Conservation (phyloP, 169 alveolate genomes). For the Haemoproteus tartakovskyi region DNA sequence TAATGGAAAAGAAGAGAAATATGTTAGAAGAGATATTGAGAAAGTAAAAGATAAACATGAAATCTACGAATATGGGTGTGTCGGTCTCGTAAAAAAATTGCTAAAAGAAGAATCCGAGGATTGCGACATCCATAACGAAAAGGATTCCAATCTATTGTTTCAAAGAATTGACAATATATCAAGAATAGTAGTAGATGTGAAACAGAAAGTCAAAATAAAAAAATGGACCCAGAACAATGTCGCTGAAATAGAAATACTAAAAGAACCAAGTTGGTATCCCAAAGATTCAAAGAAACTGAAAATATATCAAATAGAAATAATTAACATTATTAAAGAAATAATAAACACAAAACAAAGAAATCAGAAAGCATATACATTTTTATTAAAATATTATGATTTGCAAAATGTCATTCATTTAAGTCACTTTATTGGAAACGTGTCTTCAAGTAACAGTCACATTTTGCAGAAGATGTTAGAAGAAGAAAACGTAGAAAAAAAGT, state of each 20-base stretch:
- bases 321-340: constrained; percentile 45
- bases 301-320: constrained; percentile 23
- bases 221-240: constrained; percentile 12
- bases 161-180: background rate
- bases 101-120: constrained; percentile 9
- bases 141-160: no score
- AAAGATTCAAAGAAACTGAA: constrained; percentile 6
- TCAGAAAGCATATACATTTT: constrained; percentile 17
- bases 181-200: constrained; percentile 5
- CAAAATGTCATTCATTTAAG: constrained; percentile 23
- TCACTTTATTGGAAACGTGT: constrained; percentile 32
- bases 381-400: constrained; percentile 38
- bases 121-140: no score
- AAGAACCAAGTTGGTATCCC: background rate
- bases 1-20: background rate
- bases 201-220: constrained; percentile 18
- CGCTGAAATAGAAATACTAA: constrained; percentile 4
- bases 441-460: constrained; percentile 14
- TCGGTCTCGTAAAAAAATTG: constrained; percentile 10
- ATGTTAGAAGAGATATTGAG: constrained; percentile 30
- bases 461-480: constrained; percentile 67
- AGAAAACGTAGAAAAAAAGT: constrained; percentile 47
- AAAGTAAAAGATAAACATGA: background rate
- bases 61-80: constrained; percentile 11
- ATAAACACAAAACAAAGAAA: constrained; percentile 5